phyloP scores from a whole-genome alignment of 148 eudicot species.

The Silene conica region DNA sequence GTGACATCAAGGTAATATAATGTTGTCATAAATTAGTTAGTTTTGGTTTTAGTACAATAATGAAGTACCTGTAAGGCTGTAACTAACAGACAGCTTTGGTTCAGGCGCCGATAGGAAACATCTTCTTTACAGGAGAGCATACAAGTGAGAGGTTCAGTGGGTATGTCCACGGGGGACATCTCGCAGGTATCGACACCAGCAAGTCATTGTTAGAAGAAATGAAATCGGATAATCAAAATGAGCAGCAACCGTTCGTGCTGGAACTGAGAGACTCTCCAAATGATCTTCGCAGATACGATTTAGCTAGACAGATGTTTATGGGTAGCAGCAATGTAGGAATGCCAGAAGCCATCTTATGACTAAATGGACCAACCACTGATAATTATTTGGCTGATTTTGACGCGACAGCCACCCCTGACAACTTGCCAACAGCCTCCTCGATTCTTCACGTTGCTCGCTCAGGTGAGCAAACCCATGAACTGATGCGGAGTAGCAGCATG shows the following conservation, averaged over 20 bases:
- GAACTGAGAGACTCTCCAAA: conserved; percentile 46
- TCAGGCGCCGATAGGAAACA: conserved; percentile 71
- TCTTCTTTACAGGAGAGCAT: conserved; percentile 87
- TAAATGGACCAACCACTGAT: conserved; percentile 27
- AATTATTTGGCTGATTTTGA: conserved; percentile 7
- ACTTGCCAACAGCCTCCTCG: not conserved
- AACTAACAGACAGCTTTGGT: not conserved
- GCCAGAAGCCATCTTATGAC: conserved; percentile 79
- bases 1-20: conserved; percentile 53
- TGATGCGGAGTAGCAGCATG: not conserved
- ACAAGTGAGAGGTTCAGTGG: conserved; percentile 85
- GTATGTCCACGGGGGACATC: conserved; percentile 84
- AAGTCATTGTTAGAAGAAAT: conserved; percentile 59
- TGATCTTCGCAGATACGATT: conserved; percentile 49
- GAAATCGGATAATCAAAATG: conserved; percentile 36
- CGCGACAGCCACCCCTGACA: not conserved
- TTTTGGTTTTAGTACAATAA: not conserved
- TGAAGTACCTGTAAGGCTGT: not conserved
- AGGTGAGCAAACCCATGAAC: not conserved
- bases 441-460: not conserved
- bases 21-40: not conserved
- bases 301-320: conserved; percentile 55
- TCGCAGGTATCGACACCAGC: conserved; percentile 78
- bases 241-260: conserved; percentile 34
- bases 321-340: conserved; percentile 54